Evolutionary conservation across 2,329 filamentous ascomycete species (phyloP).

Genomic region (Apiospora malaysiana): DNA sequence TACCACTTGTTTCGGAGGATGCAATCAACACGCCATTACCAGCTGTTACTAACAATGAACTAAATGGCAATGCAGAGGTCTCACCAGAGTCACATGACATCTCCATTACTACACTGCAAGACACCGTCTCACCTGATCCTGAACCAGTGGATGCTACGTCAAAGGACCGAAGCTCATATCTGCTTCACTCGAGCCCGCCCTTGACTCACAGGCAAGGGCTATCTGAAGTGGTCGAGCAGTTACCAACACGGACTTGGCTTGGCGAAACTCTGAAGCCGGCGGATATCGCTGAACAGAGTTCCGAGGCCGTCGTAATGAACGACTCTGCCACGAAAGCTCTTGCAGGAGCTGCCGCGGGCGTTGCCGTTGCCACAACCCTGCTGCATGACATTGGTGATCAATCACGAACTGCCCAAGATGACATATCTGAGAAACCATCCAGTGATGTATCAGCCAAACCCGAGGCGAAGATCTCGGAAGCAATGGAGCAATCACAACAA

Average conservation of each 20-base stretch:
- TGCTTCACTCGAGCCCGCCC: constrained; percentile 47
- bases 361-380: constrained; percentile 8
- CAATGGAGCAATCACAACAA: not conserved
- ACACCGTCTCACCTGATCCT: constrained; percentile 34
- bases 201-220: constrained; percentile 37
- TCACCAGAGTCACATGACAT: not conserved
- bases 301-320: not conserved
- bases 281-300: constrained; percentile 5
- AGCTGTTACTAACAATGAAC: not conserved
- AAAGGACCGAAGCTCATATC: constrained; percentile 50
- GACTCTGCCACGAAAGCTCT: not conserved
- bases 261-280: constrained; percentile 28
- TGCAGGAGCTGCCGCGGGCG: constrained; percentile 10
- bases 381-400: constrained; percentile 17
- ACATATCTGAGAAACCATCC: not conserved
- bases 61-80: not conserved
- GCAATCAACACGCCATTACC: not conserved
- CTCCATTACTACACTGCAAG: not conserved
- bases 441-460: not conserved
- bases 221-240: constrained; percentile 30
- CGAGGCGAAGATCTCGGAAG: constrained; percentile 6
- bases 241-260: constrained; percentile 31
- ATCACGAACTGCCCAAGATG: not conserved
- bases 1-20: not conserved
- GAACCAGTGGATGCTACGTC: constrained; percentile 48